These are phyloP conservation scores for Tolypocladium capitatum DNA, from an alignment of 2,329 filamentous ascomycete genomes.

Conservation along the genomic window DNA sequence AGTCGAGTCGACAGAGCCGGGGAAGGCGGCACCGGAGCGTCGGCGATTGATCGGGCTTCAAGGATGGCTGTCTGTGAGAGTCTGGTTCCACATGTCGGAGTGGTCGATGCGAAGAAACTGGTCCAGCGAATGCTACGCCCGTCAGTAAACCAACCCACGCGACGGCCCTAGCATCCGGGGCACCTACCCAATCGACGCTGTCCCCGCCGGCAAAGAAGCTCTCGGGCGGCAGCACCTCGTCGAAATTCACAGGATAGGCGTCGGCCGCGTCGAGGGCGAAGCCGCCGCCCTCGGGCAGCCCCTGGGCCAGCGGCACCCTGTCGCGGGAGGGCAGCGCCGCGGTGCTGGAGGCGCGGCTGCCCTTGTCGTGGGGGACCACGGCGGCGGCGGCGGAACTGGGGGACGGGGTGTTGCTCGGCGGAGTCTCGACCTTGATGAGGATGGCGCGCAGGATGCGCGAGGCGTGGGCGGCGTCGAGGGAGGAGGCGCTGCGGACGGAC, in stretches of 20 bases:
- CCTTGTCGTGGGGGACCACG: background rate
- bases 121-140: background rate
- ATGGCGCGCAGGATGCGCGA: constrained; percentile 29
- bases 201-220: constrained; percentile 19
- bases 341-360: constrained; percentile 1
- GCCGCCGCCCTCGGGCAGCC: background rate
- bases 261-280: background rate
- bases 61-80: background rate
- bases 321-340: background rate
- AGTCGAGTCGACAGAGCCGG: background rate
- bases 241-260: constrained; percentile 13
- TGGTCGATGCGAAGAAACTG: background rate
- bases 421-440: constrained; percentile 20
- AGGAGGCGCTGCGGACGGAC: constrained; percentile 22
- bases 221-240: constrained; percentile 22
- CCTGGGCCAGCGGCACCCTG: background rate
- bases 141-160: background rate
- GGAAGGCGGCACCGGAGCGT: background rate
- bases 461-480: constrained; percentile 29
- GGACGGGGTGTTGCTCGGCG: background rate
- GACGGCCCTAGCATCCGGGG: background rate
- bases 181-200: constrained; percentile 27
- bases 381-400: background rate
- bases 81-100: background rate
- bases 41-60: background rate